phyloP scores from a whole-genome alignment of 768 basidiomycete genomes.

The Obba rivulosa region DNA sequence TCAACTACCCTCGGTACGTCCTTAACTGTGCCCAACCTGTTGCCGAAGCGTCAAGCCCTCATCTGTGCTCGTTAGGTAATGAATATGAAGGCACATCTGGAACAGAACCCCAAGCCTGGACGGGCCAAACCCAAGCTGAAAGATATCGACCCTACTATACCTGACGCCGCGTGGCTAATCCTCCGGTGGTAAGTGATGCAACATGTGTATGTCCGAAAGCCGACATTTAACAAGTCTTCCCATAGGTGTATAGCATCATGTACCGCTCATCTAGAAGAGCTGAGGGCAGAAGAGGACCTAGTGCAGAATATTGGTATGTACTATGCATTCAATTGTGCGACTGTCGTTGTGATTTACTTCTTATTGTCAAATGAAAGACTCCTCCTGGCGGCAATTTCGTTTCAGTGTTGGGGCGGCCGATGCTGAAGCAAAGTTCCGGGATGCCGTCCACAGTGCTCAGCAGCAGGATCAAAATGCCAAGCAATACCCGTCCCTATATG shows the following conservation, averaged over 20 bases:
- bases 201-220: not conserved
- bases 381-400: conserved; percentile 56
- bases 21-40: not conserved
- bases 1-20: conserved; percentile 42
- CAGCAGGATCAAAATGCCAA: conserved; percentile 33
- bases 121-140: conserved; percentile 49
- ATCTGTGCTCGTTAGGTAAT: conserved; percentile 36
- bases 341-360: not conserved
- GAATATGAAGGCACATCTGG: conserved; percentile 55
- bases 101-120: conserved; percentile 42
- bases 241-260: conserved; percentile 66
- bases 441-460: conserved; percentile 37
- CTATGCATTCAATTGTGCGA: not conserved
- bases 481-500: conserved; percentile 35
- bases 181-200: conserved; percentile 45
- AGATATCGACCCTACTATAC: conserved; percentile 42
- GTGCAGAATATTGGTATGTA: conserved; percentile 48
- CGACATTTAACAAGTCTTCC: not conserved
- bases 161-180: conserved; percentile 60
- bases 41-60: too few species aligned
- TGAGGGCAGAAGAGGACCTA: conserved; percentile 46
- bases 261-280: conserved; percentile 65
- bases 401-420: conserved; percentile 69
- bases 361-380: conserved; percentile 34
- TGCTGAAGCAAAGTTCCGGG: conserved; percentile 61